Evolutionary conservation across 2,329 filamentous ascomycete genomes (phyloP).

Genomic region (Pyricularia grisea): DNA sequence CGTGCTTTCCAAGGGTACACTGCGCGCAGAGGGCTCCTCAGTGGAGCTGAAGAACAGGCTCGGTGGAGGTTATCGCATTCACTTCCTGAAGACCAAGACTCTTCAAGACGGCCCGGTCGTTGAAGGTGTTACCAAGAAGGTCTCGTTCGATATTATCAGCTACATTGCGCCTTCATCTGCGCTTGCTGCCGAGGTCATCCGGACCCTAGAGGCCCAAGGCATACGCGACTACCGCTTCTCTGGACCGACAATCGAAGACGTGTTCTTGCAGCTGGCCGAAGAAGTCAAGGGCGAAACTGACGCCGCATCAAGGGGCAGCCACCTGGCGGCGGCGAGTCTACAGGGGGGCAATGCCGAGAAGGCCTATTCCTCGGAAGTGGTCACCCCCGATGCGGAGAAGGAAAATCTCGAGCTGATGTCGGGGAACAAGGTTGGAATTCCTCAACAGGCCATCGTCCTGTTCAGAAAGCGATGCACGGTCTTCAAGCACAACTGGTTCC

Average conservation of each 20-base stretch:
- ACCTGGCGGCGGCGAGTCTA: neutral
- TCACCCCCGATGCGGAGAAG: slow-evolving; percentile 6
- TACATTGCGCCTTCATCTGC: slow-evolving; percentile 63
- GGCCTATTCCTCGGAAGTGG: neutral
- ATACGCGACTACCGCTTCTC: slow-evolving; percentile 76
- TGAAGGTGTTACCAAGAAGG: slow-evolving; percentile 44
- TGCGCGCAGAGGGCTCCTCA: slow-evolving; percentile 76
- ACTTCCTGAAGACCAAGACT: slow-evolving; percentile 53
- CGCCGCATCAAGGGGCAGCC: neutral
- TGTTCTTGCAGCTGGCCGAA: slow-evolving; percentile 78
- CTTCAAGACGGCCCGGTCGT: slow-evolving; percentile 39
- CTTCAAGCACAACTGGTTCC: slow-evolving; percentile 67
- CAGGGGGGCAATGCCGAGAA: neutral
- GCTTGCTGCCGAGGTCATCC: slow-evolving; percentile 63
- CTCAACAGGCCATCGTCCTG: slow-evolving; percentile 62
- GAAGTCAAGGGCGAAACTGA: slow-evolving; percentile 52
- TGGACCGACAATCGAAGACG: slow-evolving; percentile 85
- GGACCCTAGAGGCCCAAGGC: slow-evolving; percentile 53
- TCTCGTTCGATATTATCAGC: slow-evolving; percentile 60
- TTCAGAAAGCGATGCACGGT: slow-evolving; percentile 72
- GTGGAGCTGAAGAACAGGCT: slow-evolving; percentile 75
- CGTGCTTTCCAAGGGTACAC: slow-evolving; percentile 73
- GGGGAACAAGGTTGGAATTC: slow-evolving; percentile 59
- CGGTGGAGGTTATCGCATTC: slow-evolving; percentile 77
- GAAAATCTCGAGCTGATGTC: slow-evolving; percentile 49